Evolutionary conservation across 441 rosid genomes (phyloP).

Genomic region (Adansonia gregorii): DNA sequence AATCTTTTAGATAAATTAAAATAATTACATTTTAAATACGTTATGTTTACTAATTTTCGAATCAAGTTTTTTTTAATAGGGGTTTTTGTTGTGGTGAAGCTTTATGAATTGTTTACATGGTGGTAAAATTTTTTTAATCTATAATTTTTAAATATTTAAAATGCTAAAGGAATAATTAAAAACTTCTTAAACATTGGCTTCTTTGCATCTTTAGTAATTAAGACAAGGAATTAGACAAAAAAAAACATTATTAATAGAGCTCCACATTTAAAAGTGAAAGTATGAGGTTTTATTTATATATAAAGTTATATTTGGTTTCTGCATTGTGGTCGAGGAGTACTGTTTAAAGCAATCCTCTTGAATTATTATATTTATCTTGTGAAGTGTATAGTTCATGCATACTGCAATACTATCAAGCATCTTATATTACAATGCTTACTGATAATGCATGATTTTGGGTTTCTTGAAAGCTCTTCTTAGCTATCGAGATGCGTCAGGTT

Average conservation of each 20-base stretch:
- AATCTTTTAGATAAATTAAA: too few species aligned
- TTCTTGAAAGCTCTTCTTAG: constrained; percentile 15
- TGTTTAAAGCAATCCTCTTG: not conserved
- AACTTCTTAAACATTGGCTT: not conserved
- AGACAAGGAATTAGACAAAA: constrained; percentile 17
- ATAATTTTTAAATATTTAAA: not conserved
- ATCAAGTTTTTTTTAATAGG: not conserved
- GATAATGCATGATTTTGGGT: not conserved
- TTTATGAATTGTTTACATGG: not conserved
- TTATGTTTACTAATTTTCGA: not conserved
- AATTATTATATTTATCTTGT: not conserved
- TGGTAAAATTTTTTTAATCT: constrained; percentile 14
- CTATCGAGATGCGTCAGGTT: not conserved
- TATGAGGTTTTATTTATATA: not conserved
- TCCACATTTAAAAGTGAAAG: constrained; percentile 11
- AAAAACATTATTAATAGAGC: not conserved
- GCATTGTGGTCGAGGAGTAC: not conserved
- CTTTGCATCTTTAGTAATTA: constrained; percentile 16
- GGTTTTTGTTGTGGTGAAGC: not conserved
- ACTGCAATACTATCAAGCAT: not conserved
- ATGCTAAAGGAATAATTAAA: not conserved
- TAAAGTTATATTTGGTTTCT: constrained; percentile 10
- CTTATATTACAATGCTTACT: not conserved
- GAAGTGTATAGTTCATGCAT: constrained; percentile 14
- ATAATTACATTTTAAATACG: too few species aligned